Evolutionary conservation across 148 eudicot species (phyloP).

Genomic region (Camellia lanceoleosa): DNA sequence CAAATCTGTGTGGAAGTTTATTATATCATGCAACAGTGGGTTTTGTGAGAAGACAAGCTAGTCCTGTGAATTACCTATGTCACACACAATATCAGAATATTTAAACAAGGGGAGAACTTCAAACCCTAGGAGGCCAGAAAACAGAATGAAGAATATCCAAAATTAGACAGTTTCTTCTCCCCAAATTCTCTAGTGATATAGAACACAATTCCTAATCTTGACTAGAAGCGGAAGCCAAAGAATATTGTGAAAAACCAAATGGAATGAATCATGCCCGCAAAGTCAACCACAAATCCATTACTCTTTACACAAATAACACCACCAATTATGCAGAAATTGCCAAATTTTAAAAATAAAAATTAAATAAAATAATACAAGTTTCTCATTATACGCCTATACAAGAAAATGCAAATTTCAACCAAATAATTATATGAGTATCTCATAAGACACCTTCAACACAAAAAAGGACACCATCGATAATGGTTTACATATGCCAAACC

Average conservation of each 20-base stretch:
- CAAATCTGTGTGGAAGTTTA: no score
- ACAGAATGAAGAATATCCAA: neutral
- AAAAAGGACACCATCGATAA: no score
- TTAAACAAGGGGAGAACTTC: neutral
- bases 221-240: neutral
- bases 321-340: neutral
- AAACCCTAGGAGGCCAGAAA: neutral
- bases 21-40: neutral
- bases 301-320: neutral
- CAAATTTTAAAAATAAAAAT: no score
- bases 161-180: neutral
- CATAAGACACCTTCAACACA: no score
- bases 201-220: neutral
- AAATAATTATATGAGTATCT: no score
- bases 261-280: neutral
- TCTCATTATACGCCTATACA: no score
- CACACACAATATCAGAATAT: neutral
- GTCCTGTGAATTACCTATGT: neutral
- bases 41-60: no score
- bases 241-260: neutral
- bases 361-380: no score
- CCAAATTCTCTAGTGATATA: neutral
- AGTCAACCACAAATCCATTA: neutral
- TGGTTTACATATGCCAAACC: no score
- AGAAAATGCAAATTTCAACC: no score